These are phyloP conservation scores for Xylariaceae sp. DNA, from an alignment of 2,329 filamentous ascomycete species.

Conservation along the genomic window DNA sequence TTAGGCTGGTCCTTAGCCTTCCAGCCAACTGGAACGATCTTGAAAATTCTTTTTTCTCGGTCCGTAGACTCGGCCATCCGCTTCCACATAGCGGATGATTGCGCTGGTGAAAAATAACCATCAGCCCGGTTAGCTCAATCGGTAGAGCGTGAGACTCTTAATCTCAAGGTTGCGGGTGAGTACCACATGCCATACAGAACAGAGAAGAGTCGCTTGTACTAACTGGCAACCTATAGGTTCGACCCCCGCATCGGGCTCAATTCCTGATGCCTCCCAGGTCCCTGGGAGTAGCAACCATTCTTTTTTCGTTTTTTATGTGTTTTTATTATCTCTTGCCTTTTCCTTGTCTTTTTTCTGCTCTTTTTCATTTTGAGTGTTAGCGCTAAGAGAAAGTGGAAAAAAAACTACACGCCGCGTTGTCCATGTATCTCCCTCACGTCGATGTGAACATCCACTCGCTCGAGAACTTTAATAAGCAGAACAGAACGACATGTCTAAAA, in stretches of 20 bases:
- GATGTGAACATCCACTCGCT: too few relatives aligned
- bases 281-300: slow-evolving; percentile 6
- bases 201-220: neutral
- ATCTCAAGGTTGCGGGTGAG: slow-evolving; percentile 38
- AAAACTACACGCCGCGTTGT: too few relatives aligned
- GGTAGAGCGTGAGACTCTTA: slow-evolving; percentile 70
- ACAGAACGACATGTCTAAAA: too few relatives aligned
- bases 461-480: too few relatives aligned
- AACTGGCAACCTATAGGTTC: slow-evolving; percentile 24
- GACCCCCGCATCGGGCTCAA: slow-evolving; percentile 48
- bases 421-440: too few relatives aligned
- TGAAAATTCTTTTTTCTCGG: neutral
- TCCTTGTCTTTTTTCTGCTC: neutral
- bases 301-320: neutral
- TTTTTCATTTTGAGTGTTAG: too few relatives aligned
- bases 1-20: too few relatives aligned
- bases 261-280: slow-evolving; percentile 33
- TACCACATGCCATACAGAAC: neutral
- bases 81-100: neutral
- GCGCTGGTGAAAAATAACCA: neutral
- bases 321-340: neutral
- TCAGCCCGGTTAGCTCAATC: slow-evolving; percentile 63
- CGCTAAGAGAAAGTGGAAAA: too few relatives aligned
- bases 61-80: neutral
- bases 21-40: too few relatives aligned